Evolutionary conservation across 108 stramenopile genomes (phyloP), one percentile per base, ranked within the genome.

Genomic region (Cyclotella cryptica): DNA sequence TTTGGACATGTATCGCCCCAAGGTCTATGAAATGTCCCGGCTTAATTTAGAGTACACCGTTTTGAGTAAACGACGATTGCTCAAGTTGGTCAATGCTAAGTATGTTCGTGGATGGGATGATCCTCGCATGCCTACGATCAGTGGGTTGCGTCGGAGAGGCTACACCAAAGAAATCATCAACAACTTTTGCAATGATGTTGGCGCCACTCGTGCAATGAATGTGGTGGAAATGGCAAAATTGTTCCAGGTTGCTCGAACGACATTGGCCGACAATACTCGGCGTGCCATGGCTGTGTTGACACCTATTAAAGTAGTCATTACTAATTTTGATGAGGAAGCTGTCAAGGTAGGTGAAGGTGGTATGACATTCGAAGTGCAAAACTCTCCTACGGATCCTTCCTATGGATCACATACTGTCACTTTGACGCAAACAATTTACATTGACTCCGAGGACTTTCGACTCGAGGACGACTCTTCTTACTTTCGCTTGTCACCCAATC

Each of bases 71-170:
- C 90, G 99, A 39, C 90, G 95, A 71, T 86, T 99, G 28, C 83
- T 98, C 69, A 98, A 98, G 75, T 87, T 99, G 41, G 98, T 99
- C 7, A 80, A 91, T 65, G 76, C 69, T 17, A 69, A 87, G 0
- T 64, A 76, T 58, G 96, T 98, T 8, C 76, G 90, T 18, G 98
- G 98, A 30, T 99, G 99, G 99, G 93, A 98, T 77, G 99, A 99
- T 86, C 98, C 98, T 24, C 91, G 99, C 24, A 98, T 99, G 98
- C 98, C 98, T 29, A 99, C 99, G 24, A 85, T 98, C 62, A 90
- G 91, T 58, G 98, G 99, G 19, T 75, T 98, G 19, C 85, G 99
- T 26, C 88, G 99, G 59, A 85, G 99, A 35, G 99, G 99, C 41
- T 99, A 97, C 86, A 97, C 97, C 53, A 80, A 94, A 46, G 86